A percentile compares a stretch with the other conserved stretches of the same genome.
phyloP scores from a whole-genome alignment of 164 flowering plant genomes.

The Magnolia sinica region DNA sequence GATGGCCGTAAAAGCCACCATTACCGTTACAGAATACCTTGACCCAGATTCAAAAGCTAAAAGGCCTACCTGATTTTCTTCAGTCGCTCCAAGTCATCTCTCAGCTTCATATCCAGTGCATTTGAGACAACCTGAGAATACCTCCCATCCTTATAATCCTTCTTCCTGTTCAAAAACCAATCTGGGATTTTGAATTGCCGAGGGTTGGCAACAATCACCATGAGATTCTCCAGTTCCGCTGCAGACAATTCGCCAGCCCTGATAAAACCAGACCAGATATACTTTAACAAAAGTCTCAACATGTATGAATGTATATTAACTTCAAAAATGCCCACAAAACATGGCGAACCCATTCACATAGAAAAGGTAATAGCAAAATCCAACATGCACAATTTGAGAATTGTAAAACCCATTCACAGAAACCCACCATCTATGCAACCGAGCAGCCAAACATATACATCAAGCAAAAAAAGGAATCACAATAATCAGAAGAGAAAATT shows the following conservation, averaged over 20 bases:
- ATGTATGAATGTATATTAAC: too few relatives aligned
- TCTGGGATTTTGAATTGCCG: constrained; percentile 24
- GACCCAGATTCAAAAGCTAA: neutral
- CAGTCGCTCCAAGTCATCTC: constrained; percentile 77
- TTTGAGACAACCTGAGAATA: constrained; percentile 72
- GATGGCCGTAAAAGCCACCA: too few relatives aligned
- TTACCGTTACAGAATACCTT: neutral
- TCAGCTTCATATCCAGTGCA: constrained; percentile 79
- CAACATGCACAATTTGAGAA: too few relatives aligned
- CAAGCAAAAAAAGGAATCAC: neutral
- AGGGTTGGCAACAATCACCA: constrained; percentile 68
- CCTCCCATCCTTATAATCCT: constrained; percentile 65
- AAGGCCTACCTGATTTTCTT: constrained; percentile 32
- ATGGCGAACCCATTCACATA: too few relatives aligned
- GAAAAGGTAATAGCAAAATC: too few relatives aligned
- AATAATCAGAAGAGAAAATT: neutral
- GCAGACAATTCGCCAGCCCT: constrained; percentile 74
- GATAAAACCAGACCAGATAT: neutral
- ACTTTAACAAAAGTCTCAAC: neutral
- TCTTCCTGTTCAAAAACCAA: constrained; percentile 25
- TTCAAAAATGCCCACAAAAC: too few relatives aligned
- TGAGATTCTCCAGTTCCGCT: constrained; percentile 66
- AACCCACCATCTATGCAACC: neutral
- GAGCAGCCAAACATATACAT: neutral
- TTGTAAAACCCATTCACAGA: neutral